Percentiles rank a stretch among this genome's conserved stretches.
Evolutionary conservation across 805 yeast genomes (phyloP).

Genomic region (Isabelozyma pseudorhagii): DNA sequence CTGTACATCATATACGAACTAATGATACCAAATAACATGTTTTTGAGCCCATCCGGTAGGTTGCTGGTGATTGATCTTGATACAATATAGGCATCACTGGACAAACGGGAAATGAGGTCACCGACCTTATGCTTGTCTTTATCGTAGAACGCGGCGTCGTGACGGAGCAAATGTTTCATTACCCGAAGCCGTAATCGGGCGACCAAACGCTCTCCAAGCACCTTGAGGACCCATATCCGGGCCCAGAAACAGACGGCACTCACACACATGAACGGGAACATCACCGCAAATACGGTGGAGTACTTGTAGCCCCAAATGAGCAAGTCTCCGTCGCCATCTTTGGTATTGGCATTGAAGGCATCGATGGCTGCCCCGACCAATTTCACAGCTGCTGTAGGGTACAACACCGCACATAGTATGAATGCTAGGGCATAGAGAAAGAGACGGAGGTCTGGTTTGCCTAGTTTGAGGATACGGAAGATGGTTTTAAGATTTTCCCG

Average conservation of each 20-base stretch:
- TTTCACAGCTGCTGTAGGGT: conserved; percentile 42
- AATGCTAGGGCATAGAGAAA: conserved; percentile 39
- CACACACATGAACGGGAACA: conserved; percentile 43
- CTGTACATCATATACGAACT: conserved; percentile 44
- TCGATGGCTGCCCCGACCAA: conserved; percentile 43
- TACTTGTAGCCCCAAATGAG: conserved; percentile 45
- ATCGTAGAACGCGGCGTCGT: conserved; percentile 41
- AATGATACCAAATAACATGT: conserved; percentile 38
- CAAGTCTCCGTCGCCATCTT: conserved; percentile 37
- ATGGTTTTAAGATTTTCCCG: conserved; percentile 33
- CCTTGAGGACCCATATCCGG: conserved; percentile 39
- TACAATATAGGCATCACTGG: conserved; percentile 46
- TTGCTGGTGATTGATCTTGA: conserved; percentile 41
- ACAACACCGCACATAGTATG: conserved; percentile 41
- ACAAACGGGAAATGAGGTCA: conserved; percentile 41
- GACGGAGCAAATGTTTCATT: conserved; percentile 40
- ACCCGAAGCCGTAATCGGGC: conserved; percentile 40
- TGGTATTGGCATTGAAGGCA: conserved; percentile 32
- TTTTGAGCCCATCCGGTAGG: conserved; percentile 44
- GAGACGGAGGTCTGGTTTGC: conserved; percentile 36
- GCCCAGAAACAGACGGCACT: conserved; percentile 48
- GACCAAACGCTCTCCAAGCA: conserved; percentile 42
- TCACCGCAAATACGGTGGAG: conserved; percentile 35
- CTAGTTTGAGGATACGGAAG: conserved; percentile 35
- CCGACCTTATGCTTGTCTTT: conserved; percentile 45